Evolutionary conservation across 305 asterid species (phyloP).

Genomic region (Salvia sclarea): DNA sequence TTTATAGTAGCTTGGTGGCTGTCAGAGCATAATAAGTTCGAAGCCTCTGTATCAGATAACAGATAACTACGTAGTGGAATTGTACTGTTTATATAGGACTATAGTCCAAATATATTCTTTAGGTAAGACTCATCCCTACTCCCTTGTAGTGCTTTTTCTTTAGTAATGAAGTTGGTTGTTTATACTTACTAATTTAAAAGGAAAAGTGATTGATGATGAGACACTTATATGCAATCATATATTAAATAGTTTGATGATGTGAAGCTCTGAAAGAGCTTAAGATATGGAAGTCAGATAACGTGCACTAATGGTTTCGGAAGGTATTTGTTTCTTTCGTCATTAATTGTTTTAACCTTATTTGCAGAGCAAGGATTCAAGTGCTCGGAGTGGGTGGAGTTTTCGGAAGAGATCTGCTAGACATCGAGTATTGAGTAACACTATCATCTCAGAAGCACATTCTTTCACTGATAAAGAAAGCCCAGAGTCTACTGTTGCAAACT

Average conservation of each 20-base stretch:
- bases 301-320: conserved; percentile 3
- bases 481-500: conserved; percentile 51
- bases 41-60: background rate
- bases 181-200: no score
- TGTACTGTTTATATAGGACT: background rate
- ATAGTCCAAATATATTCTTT: no score
- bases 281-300: background rate
- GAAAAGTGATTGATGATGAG: background rate
- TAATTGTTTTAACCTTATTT: conserved; percentile 27
- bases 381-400: conserved; percentile 89
- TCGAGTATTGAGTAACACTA: conserved; percentile 74
- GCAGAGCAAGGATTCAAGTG: conserved; percentile 73
- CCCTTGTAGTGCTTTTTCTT: background rate
- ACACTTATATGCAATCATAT: background rate
- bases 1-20: background rate
- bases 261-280: background rate
- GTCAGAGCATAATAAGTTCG: background rate
- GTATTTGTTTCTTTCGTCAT: background rate
- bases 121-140: background rate
- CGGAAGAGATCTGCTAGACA: conserved; percentile 85
- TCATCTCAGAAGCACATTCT: conserved; percentile 55
- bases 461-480: conserved; percentile 60
- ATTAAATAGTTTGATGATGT: background rate
- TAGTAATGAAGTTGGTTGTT: background rate
- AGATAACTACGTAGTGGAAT: background rate